Evolutionary conservation across 768 basidiomycete genomes (phyloP).

Genomic region (Sporobolomyces pararoseus): DNA sequence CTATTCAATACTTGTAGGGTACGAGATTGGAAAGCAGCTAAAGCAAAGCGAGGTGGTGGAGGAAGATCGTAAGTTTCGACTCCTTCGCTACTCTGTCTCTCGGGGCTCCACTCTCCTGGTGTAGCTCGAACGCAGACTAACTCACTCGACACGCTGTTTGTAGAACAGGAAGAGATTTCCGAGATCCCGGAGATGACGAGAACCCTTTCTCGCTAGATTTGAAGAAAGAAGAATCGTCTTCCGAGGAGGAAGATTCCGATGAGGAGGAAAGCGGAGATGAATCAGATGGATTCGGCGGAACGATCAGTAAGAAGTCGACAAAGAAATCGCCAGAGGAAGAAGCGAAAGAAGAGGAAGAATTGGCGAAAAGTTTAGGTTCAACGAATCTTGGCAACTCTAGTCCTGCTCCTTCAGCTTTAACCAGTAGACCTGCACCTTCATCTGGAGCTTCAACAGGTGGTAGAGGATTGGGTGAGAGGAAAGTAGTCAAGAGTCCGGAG

Average conservation of each 20-base stretch:
- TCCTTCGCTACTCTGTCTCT: neutral
- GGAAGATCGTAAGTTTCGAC: conserved; percentile 8
- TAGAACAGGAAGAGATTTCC: neutral
- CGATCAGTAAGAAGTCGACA: conserved; percentile 8
- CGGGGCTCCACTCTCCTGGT: neutral
- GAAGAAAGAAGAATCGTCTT: neutral
- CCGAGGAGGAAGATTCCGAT: conserved; percentile 6
- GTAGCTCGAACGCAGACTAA: no score
- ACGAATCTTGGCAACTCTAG: neutral
- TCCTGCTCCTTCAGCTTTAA: neutral
- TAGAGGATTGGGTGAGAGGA: conserved; percentile 9
- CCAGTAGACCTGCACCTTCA: neutral
- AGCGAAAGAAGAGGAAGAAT: conserved; percentile 1
- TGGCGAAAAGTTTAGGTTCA: neutral
- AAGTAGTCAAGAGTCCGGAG: conserved; percentile 4
- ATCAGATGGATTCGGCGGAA: conserved; percentile 15
- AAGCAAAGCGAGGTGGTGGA: conserved; percentile 9
- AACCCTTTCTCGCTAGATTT: conserved; percentile 24
- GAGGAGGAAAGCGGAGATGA: conserved; percentile 12
- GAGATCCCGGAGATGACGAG: conserved; percentile 13
- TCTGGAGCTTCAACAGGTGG: neutral
- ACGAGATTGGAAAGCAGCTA: neutral
- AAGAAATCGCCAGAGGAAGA: neutral
- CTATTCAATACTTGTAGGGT: neutral
- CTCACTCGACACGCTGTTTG: neutral